These are phyloP conservation scores for Nakazawaea ishiwadae DNA, from an alignment of 805 yeast genomes.

Conservation along the genomic window DNA sequence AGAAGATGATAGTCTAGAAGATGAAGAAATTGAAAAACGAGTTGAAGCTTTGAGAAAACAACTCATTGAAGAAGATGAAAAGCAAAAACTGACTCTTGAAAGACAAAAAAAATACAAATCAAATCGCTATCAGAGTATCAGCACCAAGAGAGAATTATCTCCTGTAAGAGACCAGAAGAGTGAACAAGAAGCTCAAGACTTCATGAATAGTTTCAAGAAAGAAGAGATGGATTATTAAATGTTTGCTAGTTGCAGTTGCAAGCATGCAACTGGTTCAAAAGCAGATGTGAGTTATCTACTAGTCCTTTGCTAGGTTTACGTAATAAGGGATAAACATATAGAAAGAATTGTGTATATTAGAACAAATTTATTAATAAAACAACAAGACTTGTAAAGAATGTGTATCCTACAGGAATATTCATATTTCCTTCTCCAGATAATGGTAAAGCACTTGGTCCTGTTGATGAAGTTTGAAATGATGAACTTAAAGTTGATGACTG, in stretches of 20 bases:
- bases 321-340: no score
- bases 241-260: no score
- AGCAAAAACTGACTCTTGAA: not conserved
- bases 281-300: no score
- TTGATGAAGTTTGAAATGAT: not conserved
- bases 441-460: no score
- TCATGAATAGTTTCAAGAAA: conserved; percentile 13
- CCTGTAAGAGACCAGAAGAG: not conserved
- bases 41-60: conserved; percentile 25
- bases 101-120: not conserved
- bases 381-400: no score
- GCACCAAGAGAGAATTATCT: not conserved
- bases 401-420: no score
- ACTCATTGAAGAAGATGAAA: conserved; percentile 11
- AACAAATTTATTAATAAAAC: no score
- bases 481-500: not conserved
- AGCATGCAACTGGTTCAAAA: no score
- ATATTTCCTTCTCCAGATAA: no score
- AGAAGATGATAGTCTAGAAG: conserved; percentile 36
- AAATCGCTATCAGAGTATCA: not conserved
- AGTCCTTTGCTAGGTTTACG: no score
- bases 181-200: conserved; percentile 11
- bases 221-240: conserved; percentile 4
- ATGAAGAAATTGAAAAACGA: conserved; percentile 27
- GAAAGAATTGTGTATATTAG: no score